Evolutionary conservation across 2,329 filamentous ascomycete genomes (phyloP).

Genomic region (Botrytis fragariae): DNA sequence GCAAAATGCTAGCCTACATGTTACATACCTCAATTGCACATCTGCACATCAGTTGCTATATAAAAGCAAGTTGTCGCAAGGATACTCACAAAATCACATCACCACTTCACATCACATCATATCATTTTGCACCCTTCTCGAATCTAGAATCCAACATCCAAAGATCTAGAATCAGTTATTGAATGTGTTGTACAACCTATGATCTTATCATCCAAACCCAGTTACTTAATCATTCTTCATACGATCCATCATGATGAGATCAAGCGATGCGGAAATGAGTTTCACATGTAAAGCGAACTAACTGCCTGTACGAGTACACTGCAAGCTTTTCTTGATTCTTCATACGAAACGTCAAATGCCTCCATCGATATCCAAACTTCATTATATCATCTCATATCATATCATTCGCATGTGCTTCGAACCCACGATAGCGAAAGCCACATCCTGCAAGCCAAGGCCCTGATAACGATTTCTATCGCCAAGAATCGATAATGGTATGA

Average conservation of each 20-base stretch:
- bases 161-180: background rate
- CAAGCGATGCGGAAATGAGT: background rate
- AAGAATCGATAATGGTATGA: background rate
- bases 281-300: background rate
- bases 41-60: background rate
- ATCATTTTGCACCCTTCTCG: background rate
- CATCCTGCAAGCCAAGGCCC: conserved; percentile 7
- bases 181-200: background rate
- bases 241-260: background rate
- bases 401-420: background rate
- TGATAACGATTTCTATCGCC: background rate
- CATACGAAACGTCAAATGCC: background rate
- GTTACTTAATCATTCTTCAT: background rate
- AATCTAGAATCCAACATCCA: background rate
- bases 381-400: background rate
- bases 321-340: background rate
- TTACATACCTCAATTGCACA: background rate
- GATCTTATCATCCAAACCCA: background rate
- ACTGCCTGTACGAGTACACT: background rate
- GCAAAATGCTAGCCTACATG: background rate
- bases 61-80: background rate
- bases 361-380: too few species aligned
- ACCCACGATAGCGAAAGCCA: background rate
- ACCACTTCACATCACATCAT: background rate
- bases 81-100: background rate